Conservation (phyloP, 2,329 filamentous ascomycete genomes). For the Onygenales sp. region DNA sequence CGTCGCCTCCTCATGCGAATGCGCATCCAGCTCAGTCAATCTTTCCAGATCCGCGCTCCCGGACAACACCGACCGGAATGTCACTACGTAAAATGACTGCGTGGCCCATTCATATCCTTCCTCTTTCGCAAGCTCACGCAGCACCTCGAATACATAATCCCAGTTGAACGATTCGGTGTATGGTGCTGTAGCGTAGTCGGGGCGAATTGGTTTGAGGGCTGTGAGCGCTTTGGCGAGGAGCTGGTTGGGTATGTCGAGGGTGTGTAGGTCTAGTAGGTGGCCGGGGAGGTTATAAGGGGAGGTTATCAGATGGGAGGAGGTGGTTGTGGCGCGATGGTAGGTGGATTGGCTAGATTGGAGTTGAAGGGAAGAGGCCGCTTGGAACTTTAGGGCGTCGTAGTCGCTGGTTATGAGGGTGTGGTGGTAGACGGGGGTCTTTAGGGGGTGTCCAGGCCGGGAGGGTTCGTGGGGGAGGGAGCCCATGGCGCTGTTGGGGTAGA, state of each 20-base stretch:
- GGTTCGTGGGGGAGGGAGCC: background rate
- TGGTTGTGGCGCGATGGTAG: constrained; percentile 9
- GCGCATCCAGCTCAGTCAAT: constrained; percentile 64
- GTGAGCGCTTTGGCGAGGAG: constrained; percentile 65
- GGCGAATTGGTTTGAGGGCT: constrained; percentile 50
- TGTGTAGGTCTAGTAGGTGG: constrained; percentile 64
- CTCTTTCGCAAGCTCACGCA: constrained; percentile 43
- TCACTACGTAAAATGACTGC: constrained; percentile 70
- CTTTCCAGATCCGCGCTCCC: constrained; percentile 56
- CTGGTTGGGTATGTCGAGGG: constrained; percentile 54
- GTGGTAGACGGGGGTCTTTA: constrained; percentile 14
- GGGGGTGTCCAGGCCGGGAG: background rate
- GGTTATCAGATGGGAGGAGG: constrained; percentile 43
- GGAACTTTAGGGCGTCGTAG: constrained; percentile 24
- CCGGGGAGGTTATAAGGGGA: constrained; percentile 65
- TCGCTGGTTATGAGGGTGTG: constrained; percentile 24
- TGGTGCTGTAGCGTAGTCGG: constrained; percentile 66
- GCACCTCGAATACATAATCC: constrained; percentile 49
- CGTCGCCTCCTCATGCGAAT: constrained; percentile 70
- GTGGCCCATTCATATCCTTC: constrained; percentile 49
- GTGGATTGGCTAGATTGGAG: constrained; percentile 12
- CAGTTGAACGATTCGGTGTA: constrained; percentile 75
- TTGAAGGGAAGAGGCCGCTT: constrained; percentile 25
- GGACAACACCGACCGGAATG: constrained; percentile 67
- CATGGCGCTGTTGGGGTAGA: background rate